Evolutionary conservation across 257 asterid species (phyloP).

Genomic region (Solanum bukasovii): DNA sequence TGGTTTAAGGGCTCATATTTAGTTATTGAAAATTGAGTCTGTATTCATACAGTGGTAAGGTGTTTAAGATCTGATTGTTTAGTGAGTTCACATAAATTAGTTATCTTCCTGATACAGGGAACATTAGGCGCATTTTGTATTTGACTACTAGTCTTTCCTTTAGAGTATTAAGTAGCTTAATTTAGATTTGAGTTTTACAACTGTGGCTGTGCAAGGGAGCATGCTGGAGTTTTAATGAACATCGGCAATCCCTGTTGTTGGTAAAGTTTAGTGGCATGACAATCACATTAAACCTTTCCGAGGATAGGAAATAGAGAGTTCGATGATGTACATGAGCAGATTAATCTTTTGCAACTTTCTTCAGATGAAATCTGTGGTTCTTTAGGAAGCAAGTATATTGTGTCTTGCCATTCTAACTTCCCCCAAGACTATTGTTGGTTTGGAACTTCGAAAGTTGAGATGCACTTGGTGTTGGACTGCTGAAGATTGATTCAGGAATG

Average conservation of each 20-base stretch:
- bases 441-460: background rate
- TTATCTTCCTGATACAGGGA: background rate
- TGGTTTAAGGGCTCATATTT: background rate
- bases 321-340: background rate
- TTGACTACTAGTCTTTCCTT: background rate
- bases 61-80: background rate
- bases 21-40: background rate
- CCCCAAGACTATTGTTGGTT: background rate
- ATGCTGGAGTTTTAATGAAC: background rate
- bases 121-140: background rate
- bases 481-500: background rate
- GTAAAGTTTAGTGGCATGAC: background rate
- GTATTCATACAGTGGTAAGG: background rate
- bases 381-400: background rate
- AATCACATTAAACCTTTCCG: background rate
- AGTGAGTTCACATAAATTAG: background rate
- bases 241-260: background rate
- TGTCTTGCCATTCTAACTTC: background rate
- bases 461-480: background rate
- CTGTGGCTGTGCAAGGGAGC: background rate
- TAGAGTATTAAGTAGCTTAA: background rate
- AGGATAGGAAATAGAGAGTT: background rate
- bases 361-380: background rate
- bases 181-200: background rate
- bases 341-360: background rate